Evolutionary conservation across 352 stramenopile species (phyloP), one percentile per base, ranked within the genome.

Genomic region (Phytophthora sp.): DNA sequence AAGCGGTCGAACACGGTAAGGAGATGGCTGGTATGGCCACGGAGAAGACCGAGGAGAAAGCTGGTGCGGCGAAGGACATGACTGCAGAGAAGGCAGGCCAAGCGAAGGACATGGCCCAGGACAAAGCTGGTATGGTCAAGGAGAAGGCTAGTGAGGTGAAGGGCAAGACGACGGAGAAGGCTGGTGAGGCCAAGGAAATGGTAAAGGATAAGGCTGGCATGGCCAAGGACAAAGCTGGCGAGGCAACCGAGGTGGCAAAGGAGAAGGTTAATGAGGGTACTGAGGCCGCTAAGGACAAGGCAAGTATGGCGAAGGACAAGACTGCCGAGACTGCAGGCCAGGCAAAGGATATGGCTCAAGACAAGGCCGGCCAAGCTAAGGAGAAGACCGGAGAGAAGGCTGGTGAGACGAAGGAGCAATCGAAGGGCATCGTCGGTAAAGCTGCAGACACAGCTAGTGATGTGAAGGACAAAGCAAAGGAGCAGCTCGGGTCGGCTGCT

Each of bases 1-100:
- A 74, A 12, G 67, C 42, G 9, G 35, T 41, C 1, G 28, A 76
- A 15, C 54, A 62, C 23, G 80, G 66, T 4, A 75, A 76, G 52
- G 49, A 70, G 44, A 65, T 37, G 41, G 42, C 49, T 44, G 69
- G 62, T 15, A 66, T 72, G 57, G 43, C 51, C 0, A 61, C 52
- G 35, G 31, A 56, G 10, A 57, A 66, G 27, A 58, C 70, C 39
- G 45, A 76, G 49, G 55, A 70, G 3, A 57, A 58, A 54, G 57
- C 60, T 45, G 46, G 39, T 13, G 34, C 62, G 20, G 15, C 32
- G 21, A 66, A 54, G 18, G 58, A 64, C 2, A 50, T 26, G 58
- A 18, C 49, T 2, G n/a, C 8, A 2, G 51, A 72, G 28, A 72
- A 67, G 35, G 42, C 62, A 3, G 43, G 28, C 1, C 39, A 67